phyloP scores from a whole-genome alignment of 176 grass and related monocot genomes.

The Elymus sibiricus region DNA sequence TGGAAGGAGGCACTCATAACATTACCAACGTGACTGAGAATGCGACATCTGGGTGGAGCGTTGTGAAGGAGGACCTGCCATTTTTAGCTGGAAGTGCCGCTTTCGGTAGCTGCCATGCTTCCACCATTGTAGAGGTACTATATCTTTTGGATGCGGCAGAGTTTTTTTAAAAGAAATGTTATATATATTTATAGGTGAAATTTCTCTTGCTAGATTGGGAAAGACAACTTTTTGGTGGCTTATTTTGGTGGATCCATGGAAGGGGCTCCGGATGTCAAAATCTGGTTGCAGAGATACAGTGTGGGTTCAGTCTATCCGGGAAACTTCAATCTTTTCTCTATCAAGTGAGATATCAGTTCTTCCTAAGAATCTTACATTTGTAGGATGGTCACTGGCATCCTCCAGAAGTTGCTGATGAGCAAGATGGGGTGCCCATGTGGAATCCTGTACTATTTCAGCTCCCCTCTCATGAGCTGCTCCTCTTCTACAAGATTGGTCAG shows the following conservation, averaged over 20 bases:
- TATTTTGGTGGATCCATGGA: slow-evolving; percentile 89
- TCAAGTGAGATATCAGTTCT: not conserved
- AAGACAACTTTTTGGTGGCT: slow-evolving; percentile 62
- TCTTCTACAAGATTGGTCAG: slow-evolving; percentile 96
- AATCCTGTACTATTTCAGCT: slow-evolving; percentile 97
- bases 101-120: slow-evolving; percentile 80
- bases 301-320: slow-evolving; percentile 46
- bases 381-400: slow-evolving; percentile 74
- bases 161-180: not conserved
- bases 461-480: slow-evolving; percentile 76
- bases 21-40: slow-evolving; percentile 32
- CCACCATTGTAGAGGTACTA: slow-evolving; percentile 66
- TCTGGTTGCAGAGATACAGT: slow-evolving; percentile 88
- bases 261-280: slow-evolving; percentile 88
- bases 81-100: slow-evolving; percentile 32
- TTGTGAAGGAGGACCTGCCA: slow-evolving; percentile 56
- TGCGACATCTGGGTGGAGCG: slow-evolving; percentile 37
- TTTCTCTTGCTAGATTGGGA: slow-evolving; percentile 52
- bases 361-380: slow-evolving; percentile 17
- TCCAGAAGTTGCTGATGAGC: slow-evolving; percentile 72
- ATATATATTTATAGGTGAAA: not conserved
- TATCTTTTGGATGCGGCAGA: not conserved
- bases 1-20: slow-evolving; percentile 12
- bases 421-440: slow-evolving; percentile 84
- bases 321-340: not conserved